Conservation (phyloP, 2,329 filamentous ascomycete genomes). For the Ophiocordyceps robertsii region DNA sequence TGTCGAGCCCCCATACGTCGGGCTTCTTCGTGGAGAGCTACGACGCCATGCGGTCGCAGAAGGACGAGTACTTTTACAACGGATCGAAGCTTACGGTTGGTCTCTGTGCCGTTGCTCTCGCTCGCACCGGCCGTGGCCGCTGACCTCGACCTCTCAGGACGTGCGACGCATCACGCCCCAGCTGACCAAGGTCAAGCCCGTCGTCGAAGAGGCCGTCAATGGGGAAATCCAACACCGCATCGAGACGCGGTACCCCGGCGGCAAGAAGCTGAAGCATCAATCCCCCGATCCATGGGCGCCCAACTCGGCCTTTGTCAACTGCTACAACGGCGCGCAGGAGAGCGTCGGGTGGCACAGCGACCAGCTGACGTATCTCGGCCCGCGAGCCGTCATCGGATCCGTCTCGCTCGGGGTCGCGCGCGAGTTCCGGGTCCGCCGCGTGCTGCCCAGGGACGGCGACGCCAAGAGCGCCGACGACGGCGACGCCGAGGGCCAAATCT, state of each 20-base stretch:
- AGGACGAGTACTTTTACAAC: constrained; percentile 75
- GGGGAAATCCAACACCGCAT: constrained; percentile 61
- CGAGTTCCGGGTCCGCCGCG: constrained; percentile 75
- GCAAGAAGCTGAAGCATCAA: constrained; percentile 66
- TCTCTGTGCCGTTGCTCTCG: not conserved
- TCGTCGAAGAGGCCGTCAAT: constrained; percentile 67
- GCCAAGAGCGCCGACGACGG: constrained; percentile 28
- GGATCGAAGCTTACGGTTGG: constrained; percentile 54
- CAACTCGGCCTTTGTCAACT: constrained; percentile 91
- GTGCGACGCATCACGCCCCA: constrained; percentile 64
- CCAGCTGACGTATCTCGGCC: constrained; percentile 84
- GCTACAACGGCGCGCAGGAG: constrained; percentile 70
- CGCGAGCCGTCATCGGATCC: constrained; percentile 76
- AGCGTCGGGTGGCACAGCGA: constrained; percentile 89
- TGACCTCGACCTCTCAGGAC: constrained; percentile 31
- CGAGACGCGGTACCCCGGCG: constrained; percentile 48
- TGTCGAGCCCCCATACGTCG: constrained; percentile 72
- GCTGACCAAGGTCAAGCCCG: constrained; percentile 54
- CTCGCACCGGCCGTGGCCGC: not conserved
- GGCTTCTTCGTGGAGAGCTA: constrained; percentile 70
- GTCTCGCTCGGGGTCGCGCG: constrained; percentile 84
- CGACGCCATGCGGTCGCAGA: constrained; percentile 56
- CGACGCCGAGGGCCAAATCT: constrained; percentile 71
- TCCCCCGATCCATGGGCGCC: constrained; percentile 61
- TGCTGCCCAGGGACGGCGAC: constrained; percentile 45